A percentile compares a stretch with the other conserved stretches of the same genome.
phyloP scores from a whole-genome alignment of 2,329 filamentous ascomycete species.

The Fusarium palustre region DNA sequence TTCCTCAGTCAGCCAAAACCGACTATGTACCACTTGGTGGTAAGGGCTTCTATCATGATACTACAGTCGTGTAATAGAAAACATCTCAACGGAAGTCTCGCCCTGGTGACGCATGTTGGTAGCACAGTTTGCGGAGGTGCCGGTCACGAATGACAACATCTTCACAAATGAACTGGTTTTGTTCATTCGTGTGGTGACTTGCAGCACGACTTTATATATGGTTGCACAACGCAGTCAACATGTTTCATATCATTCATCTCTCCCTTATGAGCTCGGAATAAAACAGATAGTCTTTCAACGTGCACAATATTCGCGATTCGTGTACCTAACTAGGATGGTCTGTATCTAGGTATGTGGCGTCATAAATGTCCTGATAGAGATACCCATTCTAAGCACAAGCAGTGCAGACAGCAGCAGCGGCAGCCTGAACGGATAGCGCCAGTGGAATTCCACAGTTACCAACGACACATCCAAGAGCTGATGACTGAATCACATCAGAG shows the following conservation, averaged over 20 bases:
- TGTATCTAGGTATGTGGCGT: neutral
- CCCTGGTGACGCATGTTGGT: neutral
- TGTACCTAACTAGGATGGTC: no score
- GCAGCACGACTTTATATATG: neutral
- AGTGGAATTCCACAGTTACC: slow-evolving; percentile 29
- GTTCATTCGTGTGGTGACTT: neutral
- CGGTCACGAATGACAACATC: neutral
- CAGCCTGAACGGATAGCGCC: slow-evolving; percentile 28
- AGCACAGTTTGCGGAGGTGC: neutral
- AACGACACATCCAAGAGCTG: slow-evolving; percentile 32
- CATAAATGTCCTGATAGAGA: no score
- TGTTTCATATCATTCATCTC: neutral
- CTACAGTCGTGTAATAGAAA: neutral
- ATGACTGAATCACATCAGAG: slow-evolving; percentile 31
- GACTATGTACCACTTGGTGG: neutral
- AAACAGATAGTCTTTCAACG: neutral
- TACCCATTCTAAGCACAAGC: slow-evolving; percentile 22
- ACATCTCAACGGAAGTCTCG: neutral
- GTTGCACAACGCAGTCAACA: fast-evolving
- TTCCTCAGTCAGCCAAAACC: neutral
- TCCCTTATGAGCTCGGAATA: neutral
- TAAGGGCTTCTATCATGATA: neutral
- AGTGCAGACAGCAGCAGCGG: slow-evolving; percentile 37
- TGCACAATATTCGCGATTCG: no score
- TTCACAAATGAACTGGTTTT: neutral